These are phyloP conservation scores for Ascochyta clinopodiicola DNA, from an alignment of 2,329 filamentous ascomycete species.

Conservation along the genomic window DNA sequence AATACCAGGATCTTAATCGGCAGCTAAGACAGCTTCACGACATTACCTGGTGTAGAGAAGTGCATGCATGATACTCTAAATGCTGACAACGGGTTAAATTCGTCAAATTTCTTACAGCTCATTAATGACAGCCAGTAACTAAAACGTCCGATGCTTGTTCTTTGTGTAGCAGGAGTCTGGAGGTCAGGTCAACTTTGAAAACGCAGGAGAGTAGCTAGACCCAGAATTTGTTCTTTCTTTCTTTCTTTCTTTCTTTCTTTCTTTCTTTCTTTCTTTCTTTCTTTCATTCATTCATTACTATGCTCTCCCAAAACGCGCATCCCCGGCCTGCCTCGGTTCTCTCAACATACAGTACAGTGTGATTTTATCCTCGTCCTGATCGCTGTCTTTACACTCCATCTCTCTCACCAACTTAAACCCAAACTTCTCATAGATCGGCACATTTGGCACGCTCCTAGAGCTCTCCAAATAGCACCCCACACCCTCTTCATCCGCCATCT, in stretches of 20 bases:
- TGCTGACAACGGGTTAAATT: too few species aligned
- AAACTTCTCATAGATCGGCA: constrained; percentile 72
- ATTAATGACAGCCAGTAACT: too few species aligned
- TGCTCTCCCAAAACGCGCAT: constrained; percentile 7
- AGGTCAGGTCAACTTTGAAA: not conserved
- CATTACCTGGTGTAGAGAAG: too few species aligned
- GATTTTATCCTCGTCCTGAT: constrained; percentile 53
- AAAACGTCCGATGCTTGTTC: too few species aligned
- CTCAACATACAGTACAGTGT: constrained; percentile 56
- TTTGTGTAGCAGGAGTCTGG: constrained; percentile 1
- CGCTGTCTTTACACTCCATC: constrained; percentile 71
- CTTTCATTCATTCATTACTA: too few species aligned
- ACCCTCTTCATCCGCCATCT: constrained; percentile 68
- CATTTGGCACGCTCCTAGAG: constrained; percentile 70
- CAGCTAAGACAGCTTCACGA: too few species aligned
- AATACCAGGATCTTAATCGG: too few species aligned
- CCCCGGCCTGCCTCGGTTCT: constrained; percentile 24
- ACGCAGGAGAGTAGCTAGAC: not conserved
- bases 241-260: not conserved
- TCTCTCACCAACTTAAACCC: constrained; percentile 70
- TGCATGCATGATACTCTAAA: too few species aligned
- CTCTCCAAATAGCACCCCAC: constrained; percentile 75
- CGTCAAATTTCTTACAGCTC: too few species aligned
- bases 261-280: not conserved
- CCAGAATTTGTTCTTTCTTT: not conserved